Base-by-base conservation (phyloP, 1,139 yeast genomes). In the Yamadazyma mexicana region DNA sequence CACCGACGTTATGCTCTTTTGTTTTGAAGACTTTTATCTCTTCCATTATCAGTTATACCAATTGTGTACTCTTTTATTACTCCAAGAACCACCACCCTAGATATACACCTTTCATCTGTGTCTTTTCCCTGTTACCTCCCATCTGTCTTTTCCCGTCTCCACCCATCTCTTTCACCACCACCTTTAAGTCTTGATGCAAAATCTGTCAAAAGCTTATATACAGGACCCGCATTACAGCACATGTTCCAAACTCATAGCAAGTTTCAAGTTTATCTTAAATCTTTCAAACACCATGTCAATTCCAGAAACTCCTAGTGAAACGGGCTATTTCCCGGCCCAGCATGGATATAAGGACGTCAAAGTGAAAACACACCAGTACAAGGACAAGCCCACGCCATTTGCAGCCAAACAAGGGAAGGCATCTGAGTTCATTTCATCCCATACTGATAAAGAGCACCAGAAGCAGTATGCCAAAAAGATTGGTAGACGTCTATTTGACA, bases 391-490 rank as follows among this genome's bases (percentile, higher is more conserved):
- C 16, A 66, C 73, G 1, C 70, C 74, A 2, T 42, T 65, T 15
- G 44, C 50, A 8, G 61, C 61, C 14, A 41, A 59, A 12, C 64
- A 59, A 34, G 54, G 58, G 37, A 60, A 59, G 42, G 61, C 62
- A 3, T 43, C 52, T 26, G 66, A 54, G 11, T 67, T 64, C 43
- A 29, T 66, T 37, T 48, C 56, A 28, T 50, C 54, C 23, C 59
- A 66, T 24, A 60, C 68, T 12, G 71, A 66, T 49, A 59, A 49
- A 33, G 68, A 62, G 24, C 73, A 67, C 48, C 66, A 61, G 45
- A 67, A 66, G 60, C 60, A 64, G 48, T 68, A 67, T 48, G 73
- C 68, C 40, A 68, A 59, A 44, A 49, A 48, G 38, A 56, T 55
- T 3, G 64, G 60, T 4, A 56, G 50, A 44, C 52, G 43, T 30